These are phyloP conservation scores for Zancudomyces culisetae DNA, from an alignment of 371 early-diverging fungal species.

Conservation along the genomic window DNA sequence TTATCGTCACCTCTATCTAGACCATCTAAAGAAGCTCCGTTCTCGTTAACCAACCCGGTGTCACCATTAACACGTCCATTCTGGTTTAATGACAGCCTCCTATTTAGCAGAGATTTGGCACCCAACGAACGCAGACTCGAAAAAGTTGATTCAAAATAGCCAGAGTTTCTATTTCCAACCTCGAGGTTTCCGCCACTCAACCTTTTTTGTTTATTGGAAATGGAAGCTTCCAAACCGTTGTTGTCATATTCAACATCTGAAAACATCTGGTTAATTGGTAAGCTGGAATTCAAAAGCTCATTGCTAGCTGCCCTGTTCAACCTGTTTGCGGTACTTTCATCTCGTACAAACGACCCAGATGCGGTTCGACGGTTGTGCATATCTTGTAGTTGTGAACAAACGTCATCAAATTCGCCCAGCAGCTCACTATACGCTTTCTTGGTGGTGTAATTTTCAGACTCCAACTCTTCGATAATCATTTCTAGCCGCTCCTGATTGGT, in stretches of 20 bases:
- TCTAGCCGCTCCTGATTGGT: not conserved
- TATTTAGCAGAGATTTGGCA: not conserved
- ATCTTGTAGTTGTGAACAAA: constrained; percentile 19
- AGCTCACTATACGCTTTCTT: constrained; percentile 24
- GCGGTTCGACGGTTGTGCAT: not conserved
- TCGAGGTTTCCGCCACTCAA: too few relatives aligned
- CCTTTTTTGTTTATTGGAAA: too few relatives aligned
- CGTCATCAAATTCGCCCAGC: constrained; percentile 21
- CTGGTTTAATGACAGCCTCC: not conserved
- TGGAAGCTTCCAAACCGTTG: not conserved
- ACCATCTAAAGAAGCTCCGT: not conserved
- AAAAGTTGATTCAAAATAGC: too few relatives aligned
- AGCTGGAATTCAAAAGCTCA: not conserved
- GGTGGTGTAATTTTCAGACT: constrained; percentile 19
- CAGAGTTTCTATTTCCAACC: too few relatives aligned
- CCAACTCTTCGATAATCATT: constrained; percentile 14
- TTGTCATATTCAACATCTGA: not conserved
- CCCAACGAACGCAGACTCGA: not conserved
- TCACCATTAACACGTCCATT: not conserved
- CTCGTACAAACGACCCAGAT: not conserved
- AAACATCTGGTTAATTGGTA: not conserved
- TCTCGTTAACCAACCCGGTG: not conserved
- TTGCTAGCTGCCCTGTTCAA: not conserved
- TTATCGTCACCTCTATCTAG: not conserved
- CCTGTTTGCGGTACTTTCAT: not conserved